Conservation (phyloP, 2,329 filamentous ascomycete genomes). For the Aaosphaeria pasadenensis region DNA sequence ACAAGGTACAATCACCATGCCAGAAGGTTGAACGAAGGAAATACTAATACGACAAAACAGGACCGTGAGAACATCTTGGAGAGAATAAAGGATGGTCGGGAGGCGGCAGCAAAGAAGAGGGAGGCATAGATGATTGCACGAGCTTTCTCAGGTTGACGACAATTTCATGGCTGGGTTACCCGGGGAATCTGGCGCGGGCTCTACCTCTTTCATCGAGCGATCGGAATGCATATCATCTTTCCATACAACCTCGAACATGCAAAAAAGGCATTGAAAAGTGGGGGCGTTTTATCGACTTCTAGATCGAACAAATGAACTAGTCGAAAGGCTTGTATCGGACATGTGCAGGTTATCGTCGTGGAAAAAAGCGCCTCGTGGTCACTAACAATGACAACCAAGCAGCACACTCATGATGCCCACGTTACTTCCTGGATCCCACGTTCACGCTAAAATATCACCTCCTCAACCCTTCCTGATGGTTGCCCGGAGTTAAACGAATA, state of each 20-base stretch:
- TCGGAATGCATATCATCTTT: conserved; percentile 39
- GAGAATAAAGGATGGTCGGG: conserved; percentile 77
- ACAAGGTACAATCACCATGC: conserved; percentile 56
- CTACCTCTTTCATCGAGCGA: conserved; percentile 32
- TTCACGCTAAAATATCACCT: conserved; percentile 81
- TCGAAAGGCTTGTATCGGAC: conserved; percentile 28
- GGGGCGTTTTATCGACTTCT: conserved; percentile 1
- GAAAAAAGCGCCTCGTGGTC: too few relatives aligned
- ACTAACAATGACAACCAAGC: too few relatives aligned
- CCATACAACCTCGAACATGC: conserved; percentile 31
- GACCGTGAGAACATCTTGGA: conserved; percentile 86
- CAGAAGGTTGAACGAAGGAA: not conserved
- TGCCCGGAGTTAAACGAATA: conserved; percentile 86
- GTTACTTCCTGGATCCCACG: not conserved
- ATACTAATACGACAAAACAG: conserved; percentile 11
- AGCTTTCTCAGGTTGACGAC: conserved; percentile 33
- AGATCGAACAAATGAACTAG: conserved; percentile 21
- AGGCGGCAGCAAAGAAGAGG: conserved; percentile 69
- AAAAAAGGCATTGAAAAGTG: conserved; percentile 33
- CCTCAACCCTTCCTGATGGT: conserved; percentile 69
- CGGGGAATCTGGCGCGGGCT: conserved; percentile 30
- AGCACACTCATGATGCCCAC: conserved; percentile 3
- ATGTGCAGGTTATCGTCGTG: too few relatives aligned
- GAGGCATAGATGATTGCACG: conserved; percentile 45
- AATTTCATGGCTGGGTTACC: conserved; percentile 36